These are phyloP conservation scores for Modicella reniformis DNA, from an alignment of 371 early-diverging fungal species.

Conservation along the genomic window DNA sequence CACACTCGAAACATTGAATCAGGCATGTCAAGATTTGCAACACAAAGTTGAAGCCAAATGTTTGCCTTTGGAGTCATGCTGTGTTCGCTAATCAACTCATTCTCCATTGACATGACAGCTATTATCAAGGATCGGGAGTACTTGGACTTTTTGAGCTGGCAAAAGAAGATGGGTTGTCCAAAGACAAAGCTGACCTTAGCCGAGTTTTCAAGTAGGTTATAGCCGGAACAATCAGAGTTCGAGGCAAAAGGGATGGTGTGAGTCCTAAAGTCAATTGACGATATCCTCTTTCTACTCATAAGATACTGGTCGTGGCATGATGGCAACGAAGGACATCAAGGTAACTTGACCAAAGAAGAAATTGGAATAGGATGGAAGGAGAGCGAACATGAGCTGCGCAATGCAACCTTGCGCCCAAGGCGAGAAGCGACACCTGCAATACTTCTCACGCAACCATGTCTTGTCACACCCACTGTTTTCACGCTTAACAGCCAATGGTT, in stretches of 20 bases:
- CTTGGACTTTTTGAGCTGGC: conserved; percentile 62
- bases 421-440: not conserved
- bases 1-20: conserved; percentile 25
- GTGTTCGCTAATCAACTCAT: not conserved
- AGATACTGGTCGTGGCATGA: conserved; percentile 76
- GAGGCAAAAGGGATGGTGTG: not conserved
- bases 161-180: conserved; percentile 60
- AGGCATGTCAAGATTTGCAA: conserved; percentile 16
- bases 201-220: conserved; percentile 61
- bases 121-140: conserved; percentile 62
- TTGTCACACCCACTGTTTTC: not conserved
- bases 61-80: not conserved
- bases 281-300: conserved; percentile 5
- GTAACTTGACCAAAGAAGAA: conserved; percentile 23
- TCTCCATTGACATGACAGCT: conserved; percentile 11
- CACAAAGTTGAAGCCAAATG: not conserved
- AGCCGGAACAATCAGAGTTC: not conserved
- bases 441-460: not conserved
- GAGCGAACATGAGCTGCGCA: conserved; percentile 12
- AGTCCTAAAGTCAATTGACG: not conserved
- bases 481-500: too few relatives aligned
- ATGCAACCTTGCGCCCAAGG: conserved; percentile 2
- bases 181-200: conserved; percentile 66
- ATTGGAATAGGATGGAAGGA: not conserved
- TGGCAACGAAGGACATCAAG: conserved; percentile 69